Base-by-base conservation (phyloP, 106 monocot genomes). In the Phalaenopsis equestris region DNA sequence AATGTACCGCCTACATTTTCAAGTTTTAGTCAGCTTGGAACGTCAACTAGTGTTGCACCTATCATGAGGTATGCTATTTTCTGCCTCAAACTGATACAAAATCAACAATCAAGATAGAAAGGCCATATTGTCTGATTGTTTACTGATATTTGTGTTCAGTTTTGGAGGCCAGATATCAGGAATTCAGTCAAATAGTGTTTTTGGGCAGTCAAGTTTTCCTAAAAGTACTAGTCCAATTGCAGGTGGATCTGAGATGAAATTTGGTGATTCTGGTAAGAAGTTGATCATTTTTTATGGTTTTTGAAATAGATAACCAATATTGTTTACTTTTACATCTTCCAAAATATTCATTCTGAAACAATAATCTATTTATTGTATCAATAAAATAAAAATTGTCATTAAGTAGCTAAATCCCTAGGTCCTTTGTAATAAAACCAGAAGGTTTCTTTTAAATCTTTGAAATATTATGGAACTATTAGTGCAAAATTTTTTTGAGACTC, bases 11-110 rank as follows among this genome's bases (percentile, higher is more conserved):
- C 86, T 46, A 41, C 77, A 43, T 77, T 90, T 82, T 94, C 82
- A 68, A 94, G 91, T 83, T 94, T 98, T 84, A 88, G 89, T 79
- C 94, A 92, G 86, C 75, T 82, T 78, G 87, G 87, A 77, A 75
- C 81, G 75, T 81, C 89, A 49, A 49, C 78, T 75, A 90, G 84
- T 85, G 4, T 84, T 82, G 83, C 85, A 74, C 55, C 84, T 47
- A 80, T 61, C 85, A 78, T 65, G 57, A 84, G 85, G 96, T 61
- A 84, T 74, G 78, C 23, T 52, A 11, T 37, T 85, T 41, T 56
- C 57, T 48, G 72, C 4, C 10, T 56, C 41, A 15, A 61, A 5
- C 21, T 61, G 61, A 61, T 19, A n/a, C 64, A 55, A 67, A 45
- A 23, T n/a, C 12, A 6, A 36, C 21, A 16, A 48, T 73, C 8